Percentiles rank a stretch among this genome's conserved stretches.
These are phyloP conservation scores for Trichoderma polysporum DNA, from an alignment of 2,329 filamentous ascomycete species.

Conservation along the genomic window DNA sequence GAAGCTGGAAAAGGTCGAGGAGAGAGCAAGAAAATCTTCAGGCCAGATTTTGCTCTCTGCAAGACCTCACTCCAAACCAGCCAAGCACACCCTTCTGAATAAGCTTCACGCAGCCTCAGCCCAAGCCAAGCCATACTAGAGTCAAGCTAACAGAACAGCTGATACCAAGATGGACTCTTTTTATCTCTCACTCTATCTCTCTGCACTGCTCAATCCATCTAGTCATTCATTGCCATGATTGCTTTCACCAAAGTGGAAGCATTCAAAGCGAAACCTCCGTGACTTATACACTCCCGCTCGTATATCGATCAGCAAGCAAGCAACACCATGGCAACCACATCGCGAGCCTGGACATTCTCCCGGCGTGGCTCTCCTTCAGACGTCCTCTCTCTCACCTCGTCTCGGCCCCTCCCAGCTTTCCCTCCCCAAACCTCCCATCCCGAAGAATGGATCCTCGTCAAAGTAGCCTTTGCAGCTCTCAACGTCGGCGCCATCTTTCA, in stretches of 20 bases:
- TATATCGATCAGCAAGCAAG: background rate
- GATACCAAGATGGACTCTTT: background rate
- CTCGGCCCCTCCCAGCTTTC: slow-evolving; percentile 28
- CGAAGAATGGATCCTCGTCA: slow-evolving; percentile 42
- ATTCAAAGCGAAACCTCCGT: background rate
- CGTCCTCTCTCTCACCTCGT: slow-evolving; percentile 29
- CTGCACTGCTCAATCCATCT: background rate
- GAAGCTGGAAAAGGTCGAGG: background rate
- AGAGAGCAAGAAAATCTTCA: background rate
- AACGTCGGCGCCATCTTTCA: slow-evolving; percentile 46
- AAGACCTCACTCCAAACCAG: background rate
- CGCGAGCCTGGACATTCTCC: slow-evolving; percentile 33
- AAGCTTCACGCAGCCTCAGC: slow-evolving; percentile 8
- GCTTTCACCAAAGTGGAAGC: background rate
- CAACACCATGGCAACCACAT: slow-evolving; percentile 17
- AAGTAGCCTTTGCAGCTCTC: slow-evolving; percentile 44
- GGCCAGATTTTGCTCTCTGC: background rate
- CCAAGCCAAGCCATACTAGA: background rate
- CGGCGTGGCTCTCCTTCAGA: slow-evolving; percentile 30
- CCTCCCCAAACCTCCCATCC: slow-evolving; percentile 29
- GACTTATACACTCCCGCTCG: background rate
- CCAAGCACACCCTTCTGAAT: background rate
- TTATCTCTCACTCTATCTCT: background rate
- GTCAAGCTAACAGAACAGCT: background rate
- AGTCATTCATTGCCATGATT: background rate